Conservation (phyloP, 495 filamentous ascomycete genomes). For the Penicillium antarcticum region DNA sequence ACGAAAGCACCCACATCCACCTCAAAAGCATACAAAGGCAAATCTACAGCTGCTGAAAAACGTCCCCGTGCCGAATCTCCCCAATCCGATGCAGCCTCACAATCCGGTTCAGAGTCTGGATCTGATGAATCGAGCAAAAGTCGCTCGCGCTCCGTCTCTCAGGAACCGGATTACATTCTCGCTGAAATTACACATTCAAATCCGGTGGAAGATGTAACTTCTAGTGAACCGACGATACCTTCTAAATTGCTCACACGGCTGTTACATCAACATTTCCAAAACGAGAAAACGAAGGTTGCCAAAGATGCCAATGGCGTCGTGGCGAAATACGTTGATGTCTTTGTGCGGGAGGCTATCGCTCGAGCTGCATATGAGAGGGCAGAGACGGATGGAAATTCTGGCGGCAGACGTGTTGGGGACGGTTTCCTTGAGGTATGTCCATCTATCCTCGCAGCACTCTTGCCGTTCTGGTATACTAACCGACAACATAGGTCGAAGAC, state of each 20-base stretch:
- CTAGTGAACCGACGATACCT: slow-evolving; percentile 59
- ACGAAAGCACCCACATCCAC: slow-evolving; percentile 19
- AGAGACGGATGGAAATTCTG: slow-evolving; percentile 33
- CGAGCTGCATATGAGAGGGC: slow-evolving; percentile 68
- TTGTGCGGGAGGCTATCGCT: slow-evolving; percentile 88
- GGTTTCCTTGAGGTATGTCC: slow-evolving; percentile 72
- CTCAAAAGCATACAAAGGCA: slow-evolving; percentile 10
- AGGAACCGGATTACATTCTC: slow-evolving; percentile 43
- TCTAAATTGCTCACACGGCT: slow-evolving; percentile 69
- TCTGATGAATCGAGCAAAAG: slow-evolving; percentile 14
- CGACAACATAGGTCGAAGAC: slow-evolving; percentile 51
- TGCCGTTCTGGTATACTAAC: slow-evolving; percentile 7
- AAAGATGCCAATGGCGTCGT: slow-evolving; percentile 76
- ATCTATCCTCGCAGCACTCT: not conserved
- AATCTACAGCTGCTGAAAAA: slow-evolving; percentile 13
- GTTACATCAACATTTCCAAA: slow-evolving; percentile 75
- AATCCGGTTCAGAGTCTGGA: slow-evolving; percentile 20
- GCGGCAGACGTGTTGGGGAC: slow-evolving; percentile 34
- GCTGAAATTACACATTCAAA: slow-evolving; percentile 41
- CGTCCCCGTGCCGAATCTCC: slow-evolving; percentile 11
- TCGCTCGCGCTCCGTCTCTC: slow-evolving; percentile 22
- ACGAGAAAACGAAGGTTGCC: slow-evolving; percentile 65
- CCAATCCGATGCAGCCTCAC: slow-evolving; percentile 10
- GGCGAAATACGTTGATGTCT: slow-evolving; percentile 85
- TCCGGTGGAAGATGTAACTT: slow-evolving; percentile 27